Evolutionary conservation across 176 grass and related monocot genomes (phyloP), one percentile per base, ranked within the genome.

Genomic region (Carex scoparia): DNA sequence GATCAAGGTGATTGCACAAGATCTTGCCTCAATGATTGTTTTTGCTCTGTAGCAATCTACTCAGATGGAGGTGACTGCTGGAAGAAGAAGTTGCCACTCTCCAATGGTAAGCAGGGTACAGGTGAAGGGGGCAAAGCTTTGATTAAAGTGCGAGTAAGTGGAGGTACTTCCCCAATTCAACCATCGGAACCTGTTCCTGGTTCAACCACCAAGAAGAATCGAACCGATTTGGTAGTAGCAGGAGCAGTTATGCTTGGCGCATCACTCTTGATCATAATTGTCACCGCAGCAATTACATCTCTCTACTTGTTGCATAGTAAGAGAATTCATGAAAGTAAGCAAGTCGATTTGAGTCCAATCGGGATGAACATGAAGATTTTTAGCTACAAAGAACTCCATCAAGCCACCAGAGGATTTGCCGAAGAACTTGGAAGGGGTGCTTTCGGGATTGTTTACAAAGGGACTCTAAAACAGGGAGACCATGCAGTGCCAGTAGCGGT

Each of bases 61-160:
- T 37, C 38, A 40, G 38, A 40, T 40, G 38, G 71, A 0, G 5
- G 12, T 15, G 49, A 40, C 0, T 92, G 90, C 51, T 87, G 68
- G 85, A 87, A 89, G 60, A 92, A 87, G 67, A 92, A 89, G 84
- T 72, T 85, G 28, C 84, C 90, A 4, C 56, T 89, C 15, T 86
- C 90, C 10, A 86, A 86, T 53, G 90, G 84, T 33, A 86, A 18
- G 61, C 65, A 78, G 5, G 84, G 73, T 10, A 57, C 31, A 10
- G 7, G 9, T 18, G 51, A 79, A 0, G n/a, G 79, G 23, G 61
- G 67, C 23, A 89, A 2, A 3, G 42, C 83, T 12, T 46, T 87
- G 8, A 81, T 92, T 40, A 87, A 89, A 84, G 85, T 89, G 69
- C 15, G 70, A 27, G 63, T 60, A 48, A 77, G 35, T 10, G 38